Conservation (phyloP, 2,329 filamentous ascomycete species). For the Fusarium sp. region DNA sequence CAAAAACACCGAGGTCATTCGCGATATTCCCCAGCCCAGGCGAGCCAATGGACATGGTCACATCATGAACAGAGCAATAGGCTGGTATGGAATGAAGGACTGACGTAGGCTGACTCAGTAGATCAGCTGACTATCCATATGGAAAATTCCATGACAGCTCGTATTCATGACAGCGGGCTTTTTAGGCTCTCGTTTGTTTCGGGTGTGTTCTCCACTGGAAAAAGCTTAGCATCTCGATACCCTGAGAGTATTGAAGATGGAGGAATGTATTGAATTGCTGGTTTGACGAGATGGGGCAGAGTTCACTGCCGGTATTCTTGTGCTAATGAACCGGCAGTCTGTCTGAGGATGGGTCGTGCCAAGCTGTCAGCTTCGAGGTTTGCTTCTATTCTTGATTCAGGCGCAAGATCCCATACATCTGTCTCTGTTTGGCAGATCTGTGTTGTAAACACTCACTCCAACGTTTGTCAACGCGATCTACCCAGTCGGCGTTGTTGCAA, state of each 20-base stretch:
- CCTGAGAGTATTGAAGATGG: conserved; percentile 1
- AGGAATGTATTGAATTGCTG: background rate
- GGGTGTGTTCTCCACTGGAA: conserved; percentile 31
- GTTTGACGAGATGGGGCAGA: background rate
- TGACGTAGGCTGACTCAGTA: conserved; percentile 5
- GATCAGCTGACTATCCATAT: conserved; percentile 12
- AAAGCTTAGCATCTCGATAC: conserved; percentile 30
- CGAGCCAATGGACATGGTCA: background rate
- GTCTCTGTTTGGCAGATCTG: conserved; percentile 3
- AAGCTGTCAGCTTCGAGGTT: conserved; percentile 1
- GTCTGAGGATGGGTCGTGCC: background rate
- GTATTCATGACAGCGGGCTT: background rate
- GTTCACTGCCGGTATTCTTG: background rate
- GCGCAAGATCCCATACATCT: background rate
- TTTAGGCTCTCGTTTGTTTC: conserved; percentile 28
- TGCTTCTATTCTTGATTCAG: background rate
- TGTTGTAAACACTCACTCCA: background rate
- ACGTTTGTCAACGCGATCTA: background rate
- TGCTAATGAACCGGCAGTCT: background rate
- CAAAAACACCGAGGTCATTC: conserved; percentile 1
- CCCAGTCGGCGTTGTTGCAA: background rate
- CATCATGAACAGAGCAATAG: background rate
- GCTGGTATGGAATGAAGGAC: background rate
- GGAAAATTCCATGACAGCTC: conserved; percentile 2
- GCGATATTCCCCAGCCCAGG: background rate